These are phyloP conservation scores for Coemansia furcata DNA, from an alignment of 192 early-diverging fungal species.

Conservation along the genomic window DNA sequence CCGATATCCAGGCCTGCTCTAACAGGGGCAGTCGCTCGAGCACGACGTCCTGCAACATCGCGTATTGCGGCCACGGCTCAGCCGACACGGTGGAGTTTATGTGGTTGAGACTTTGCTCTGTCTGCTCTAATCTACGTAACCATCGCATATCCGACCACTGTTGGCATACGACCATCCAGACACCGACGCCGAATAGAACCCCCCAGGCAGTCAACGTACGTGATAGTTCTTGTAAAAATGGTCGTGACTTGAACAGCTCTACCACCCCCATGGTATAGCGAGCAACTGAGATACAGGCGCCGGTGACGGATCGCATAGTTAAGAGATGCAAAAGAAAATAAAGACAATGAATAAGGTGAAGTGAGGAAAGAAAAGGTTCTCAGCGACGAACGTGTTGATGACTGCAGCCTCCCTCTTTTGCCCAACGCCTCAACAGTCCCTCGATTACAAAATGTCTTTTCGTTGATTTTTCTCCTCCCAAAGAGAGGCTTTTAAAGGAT, in stretches of 20 bases:
- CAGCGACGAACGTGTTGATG: background rate
- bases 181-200: conserved; percentile 36
- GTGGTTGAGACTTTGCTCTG: background rate
- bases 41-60: conserved; percentile 51
- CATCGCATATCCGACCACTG: conserved; percentile 54
- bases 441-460: background rate
- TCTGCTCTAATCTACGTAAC: conserved; percentile 16
- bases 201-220: conserved; percentile 33
- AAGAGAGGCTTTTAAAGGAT: background rate
- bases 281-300: background rate
- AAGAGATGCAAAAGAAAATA: background rate
- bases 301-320: conserved; percentile 4
- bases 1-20: conserved; percentile 50
- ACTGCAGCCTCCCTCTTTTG: background rate
- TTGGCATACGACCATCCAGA: conserved; percentile 55
- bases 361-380: background rate
- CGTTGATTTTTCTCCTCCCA: background rate
- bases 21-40: conserved; percentile 53
- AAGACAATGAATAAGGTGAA: conserved; percentile 6
- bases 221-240: conserved; percentile 29
- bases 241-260: conserved; percentile 9
- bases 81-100: background rate
- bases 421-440: background rate
- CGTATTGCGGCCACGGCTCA: conserved; percentile 22
- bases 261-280: background rate